These are phyloP conservation scores for Citrus glauca DNA, from an alignment of 345 rosid species.

Conservation along the genomic window DNA sequence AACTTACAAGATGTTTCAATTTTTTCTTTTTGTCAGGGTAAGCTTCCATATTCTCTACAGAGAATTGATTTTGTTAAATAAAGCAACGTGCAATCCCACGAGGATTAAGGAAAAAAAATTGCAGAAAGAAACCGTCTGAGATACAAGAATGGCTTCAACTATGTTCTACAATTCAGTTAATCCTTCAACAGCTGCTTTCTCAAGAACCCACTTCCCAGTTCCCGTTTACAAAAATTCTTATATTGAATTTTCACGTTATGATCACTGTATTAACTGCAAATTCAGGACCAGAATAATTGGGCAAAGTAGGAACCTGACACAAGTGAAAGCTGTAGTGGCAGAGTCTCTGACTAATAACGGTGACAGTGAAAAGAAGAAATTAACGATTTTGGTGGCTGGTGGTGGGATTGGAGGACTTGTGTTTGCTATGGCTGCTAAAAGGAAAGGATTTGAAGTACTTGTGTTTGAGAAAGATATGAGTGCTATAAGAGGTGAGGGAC, in stretches of 20 bases:
- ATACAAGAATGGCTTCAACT: conserved; percentile 55
- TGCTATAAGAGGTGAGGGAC: conserved; percentile 94
- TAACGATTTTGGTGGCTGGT: conserved; percentile 74
- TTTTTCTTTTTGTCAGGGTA: no score
- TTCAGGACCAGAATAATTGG: conserved; percentile 24
- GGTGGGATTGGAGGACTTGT: conserved; percentile 91
- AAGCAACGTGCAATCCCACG: no score
- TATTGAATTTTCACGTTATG: conserved; percentile 36
- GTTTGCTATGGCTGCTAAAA: conserved; percentile 84
- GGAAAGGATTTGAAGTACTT: conserved; percentile 75
- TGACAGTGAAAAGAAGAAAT: conserved; percentile 32
- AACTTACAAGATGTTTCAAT: no score
- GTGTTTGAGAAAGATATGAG: conserved; percentile 91
- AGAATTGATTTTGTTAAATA: no score
- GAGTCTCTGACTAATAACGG: conserved; percentile 20
- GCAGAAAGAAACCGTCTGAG: background rate
- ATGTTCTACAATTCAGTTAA: conserved; percentile 43
- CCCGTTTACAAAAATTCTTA: conserved; percentile 30
- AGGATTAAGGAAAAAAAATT: no score
- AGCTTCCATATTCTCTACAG: no score
- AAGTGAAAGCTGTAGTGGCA: conserved; percentile 40
- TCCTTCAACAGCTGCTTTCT: conserved; percentile 44
- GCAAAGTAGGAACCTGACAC: conserved; percentile 18
- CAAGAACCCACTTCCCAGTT: conserved; percentile 43
- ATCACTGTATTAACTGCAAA: conserved; percentile 17